Base-by-base conservation (phyloP, 257 asterid genomes). In the Thymus quinquecostatus region DNA sequence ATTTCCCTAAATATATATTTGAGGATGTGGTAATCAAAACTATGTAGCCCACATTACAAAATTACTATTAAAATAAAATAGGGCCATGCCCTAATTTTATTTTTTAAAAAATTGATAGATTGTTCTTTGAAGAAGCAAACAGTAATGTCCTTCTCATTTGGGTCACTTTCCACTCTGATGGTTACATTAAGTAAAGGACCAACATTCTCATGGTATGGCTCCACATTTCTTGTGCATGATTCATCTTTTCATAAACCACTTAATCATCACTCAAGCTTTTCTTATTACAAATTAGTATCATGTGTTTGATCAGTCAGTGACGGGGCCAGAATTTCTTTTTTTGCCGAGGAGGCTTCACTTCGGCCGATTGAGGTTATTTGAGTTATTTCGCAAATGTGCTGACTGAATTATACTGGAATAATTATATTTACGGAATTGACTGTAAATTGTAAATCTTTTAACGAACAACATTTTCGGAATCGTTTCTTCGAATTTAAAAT, bases 131-230 rank as follows among this genome's bases (percentile, higher is more conserved):
- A 74, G 75, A 77, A 43, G 72, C 77, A 75, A 78, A 73, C 78
- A 78, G 85, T 79, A 71, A 78, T 81, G 96, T 88, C 96, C 83
- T 82, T 78, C 93, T 88, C 92, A 77, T 53, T 74, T 74, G 79
- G 74, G 94, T 84, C 98, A 81, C 91, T 92, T 89, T 86, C 96
- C 78, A 59, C 29, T 77, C 90, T 81, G 86, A 82, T 83, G 68
- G 66, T 85, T 81, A 80, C 87, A 85, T 80, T 79, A 81, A 82
- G 71, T 78, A 68, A 81, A 79, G 82, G 84, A 82, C 98, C 87
- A 85, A 92, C 96, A 92, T 92, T 89, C 97, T 85, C 92, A 87
- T 89, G 91, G 95, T 83, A 81, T 86, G 93, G 90, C 92, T 86
- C 93, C 93, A 85, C 88, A 10, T 3, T 77, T 75, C 74, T 77